phyloP scores from a whole-genome alignment of 1,284 basidiomycete species.

The Heterobasidion occidentale region DNA sequence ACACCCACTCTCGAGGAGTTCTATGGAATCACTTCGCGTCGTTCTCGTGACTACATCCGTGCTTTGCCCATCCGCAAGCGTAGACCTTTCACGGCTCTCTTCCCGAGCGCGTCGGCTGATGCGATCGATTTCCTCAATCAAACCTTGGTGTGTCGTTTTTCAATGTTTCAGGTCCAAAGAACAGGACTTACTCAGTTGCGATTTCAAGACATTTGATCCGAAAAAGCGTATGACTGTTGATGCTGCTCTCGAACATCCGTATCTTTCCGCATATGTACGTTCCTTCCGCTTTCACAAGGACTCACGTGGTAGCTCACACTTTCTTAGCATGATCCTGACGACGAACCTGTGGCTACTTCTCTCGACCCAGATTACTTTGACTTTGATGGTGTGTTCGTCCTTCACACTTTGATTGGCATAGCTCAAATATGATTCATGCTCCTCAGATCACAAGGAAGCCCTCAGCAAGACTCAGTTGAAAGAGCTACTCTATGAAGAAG shows the following conservation, averaged over 20 bases:
- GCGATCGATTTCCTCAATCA: slow-evolving; percentile 81
- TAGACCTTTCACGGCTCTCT: slow-evolving; percentile 50
- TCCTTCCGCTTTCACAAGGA: neutral
- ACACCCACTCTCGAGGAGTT: slow-evolving; percentile 86
- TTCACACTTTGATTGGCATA: neutral
- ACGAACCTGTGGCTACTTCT: slow-evolving; percentile 71
- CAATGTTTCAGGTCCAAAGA: neutral
- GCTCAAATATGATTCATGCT: slow-evolving; percentile 6
- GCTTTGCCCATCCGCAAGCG: slow-evolving; percentile 67
- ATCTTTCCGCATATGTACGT: slow-evolving; percentile 53
- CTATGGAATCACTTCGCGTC: slow-evolving; percentile 76
- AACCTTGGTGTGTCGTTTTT: slow-evolving; percentile 55
- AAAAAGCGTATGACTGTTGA: slow-evolving; percentile 82
- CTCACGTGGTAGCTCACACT: neutral
- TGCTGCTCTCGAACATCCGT: slow-evolving; percentile 78
- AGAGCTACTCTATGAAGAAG: slow-evolving; percentile 58
- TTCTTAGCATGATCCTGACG: slow-evolving; percentile 73
- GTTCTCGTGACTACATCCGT: slow-evolving; percentile 82
- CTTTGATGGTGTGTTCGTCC: slow-evolving; percentile 56
- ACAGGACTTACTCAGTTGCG: slow-evolving; percentile 4
- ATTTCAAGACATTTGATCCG: slow-evolving; percentile 69
- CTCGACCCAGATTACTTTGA: slow-evolving; percentile 82
- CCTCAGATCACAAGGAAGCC: slow-evolving; percentile 65
- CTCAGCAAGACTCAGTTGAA: slow-evolving; percentile 74
- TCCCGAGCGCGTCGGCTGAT: slow-evolving; percentile 63